Base-by-base conservation (phyloP, 1,139 yeast species). In the Geotrichum europaeum region DNA sequence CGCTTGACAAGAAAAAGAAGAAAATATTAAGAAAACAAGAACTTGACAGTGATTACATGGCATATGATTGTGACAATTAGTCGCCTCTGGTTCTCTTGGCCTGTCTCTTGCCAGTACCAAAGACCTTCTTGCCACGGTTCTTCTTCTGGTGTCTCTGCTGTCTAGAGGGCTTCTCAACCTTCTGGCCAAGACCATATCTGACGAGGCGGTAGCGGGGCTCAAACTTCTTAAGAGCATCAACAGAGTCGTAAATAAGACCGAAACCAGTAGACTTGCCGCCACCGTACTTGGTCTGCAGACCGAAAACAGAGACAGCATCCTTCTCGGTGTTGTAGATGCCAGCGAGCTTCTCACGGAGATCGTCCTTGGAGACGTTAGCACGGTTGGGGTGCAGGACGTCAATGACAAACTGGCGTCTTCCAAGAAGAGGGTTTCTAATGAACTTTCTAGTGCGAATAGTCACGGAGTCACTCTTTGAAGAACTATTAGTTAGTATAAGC, bases 141-240 rank as follows among this genome's bases (percentile, higher is more conserved):
- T 94, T 94, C 92, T 89, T 90, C 88, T 94, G 99, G 84, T 95
- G 95, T 86, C 99, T 91, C 85, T 95, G 99, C 85, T 92, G 97
- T 91, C 98, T 91, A 75, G 97, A 90, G 75, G 97, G 84, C 86
- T 90, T 91, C 81, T 94, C 98, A 76, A 87, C 91, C 86, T 89
- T 90, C 73, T 83, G 83, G 78, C 96, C 97, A 79, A 92, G 86
- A 76, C 98, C 99, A 85, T 89, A 89, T 89, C 99, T 94, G 76
- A 94, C 96, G 78, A 91, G 90, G 85, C 99, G 92, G 96, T 94
- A 94, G 73, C 91, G 79, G 84, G 99, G 99, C 85, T 94, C 99
- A 81, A 94, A 94, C 83, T 86, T 92, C 88, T 92, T 89, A 79
- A 96, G 95, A 77, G 92, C 97, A 75, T 96, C 97, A 76, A 85